Conservation (phyloP, 2,329 filamentous ascomycete species). For the Ascochyta fabae region DNA sequence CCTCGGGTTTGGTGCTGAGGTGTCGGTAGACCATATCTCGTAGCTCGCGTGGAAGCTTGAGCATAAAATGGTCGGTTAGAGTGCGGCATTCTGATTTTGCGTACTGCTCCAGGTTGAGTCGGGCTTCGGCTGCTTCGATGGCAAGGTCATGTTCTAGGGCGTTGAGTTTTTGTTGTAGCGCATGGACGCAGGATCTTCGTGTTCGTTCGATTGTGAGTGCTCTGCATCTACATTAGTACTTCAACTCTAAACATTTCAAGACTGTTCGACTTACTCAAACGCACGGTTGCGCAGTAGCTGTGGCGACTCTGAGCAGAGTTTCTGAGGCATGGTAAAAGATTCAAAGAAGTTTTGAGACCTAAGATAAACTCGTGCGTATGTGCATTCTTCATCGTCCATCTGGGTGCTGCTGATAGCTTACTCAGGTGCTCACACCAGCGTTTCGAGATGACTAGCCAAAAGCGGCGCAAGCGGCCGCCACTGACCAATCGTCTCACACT, state of each 20-base stretch:
- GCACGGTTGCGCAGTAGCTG: conserved; percentile 5
- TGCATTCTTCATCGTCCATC: background rate
- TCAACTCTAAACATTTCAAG: background rate
- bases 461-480: background rate
- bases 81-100: conserved; percentile 24
- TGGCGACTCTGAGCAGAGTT: background rate
- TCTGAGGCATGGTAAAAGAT: background rate
- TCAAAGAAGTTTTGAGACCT: no score
- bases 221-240: background rate
- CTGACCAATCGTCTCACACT: background rate
- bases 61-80: conserved; percentile 14
- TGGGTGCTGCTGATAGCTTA: conserved; percentile 6
- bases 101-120: conserved; percentile 10
- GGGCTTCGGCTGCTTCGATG: conserved; percentile 9
- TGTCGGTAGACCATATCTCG: conserved; percentile 30
- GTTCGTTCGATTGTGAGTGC: background rate
- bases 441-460: background rate
- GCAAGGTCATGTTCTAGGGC: conserved; percentile 9
- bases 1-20: conserved; percentile 16
- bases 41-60: conserved; percentile 23
- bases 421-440: conserved; percentile 13
- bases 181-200: background rate
- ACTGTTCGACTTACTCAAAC: background rate
- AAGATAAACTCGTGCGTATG: background rate
- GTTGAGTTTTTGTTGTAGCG: conserved; percentile 3